Evolutionary conservation across 1,139 yeast species (phyloP).

Genomic region (Zygoascus hellenicus): DNA sequence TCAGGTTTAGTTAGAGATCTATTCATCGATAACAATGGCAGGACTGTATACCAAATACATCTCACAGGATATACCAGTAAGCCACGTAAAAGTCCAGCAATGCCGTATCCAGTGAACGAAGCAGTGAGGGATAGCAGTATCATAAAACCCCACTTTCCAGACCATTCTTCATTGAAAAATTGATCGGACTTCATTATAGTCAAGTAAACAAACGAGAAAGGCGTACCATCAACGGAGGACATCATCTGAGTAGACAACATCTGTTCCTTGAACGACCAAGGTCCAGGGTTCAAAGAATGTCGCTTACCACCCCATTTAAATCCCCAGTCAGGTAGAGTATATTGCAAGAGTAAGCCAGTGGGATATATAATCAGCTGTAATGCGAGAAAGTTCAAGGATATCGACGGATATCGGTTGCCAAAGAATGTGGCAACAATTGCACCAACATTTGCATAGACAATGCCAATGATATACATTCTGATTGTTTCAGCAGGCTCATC

Average conservation of each 20-base stretch:
- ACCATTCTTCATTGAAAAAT: constrained; percentile 25
- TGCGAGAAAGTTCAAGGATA: constrained; percentile 43
- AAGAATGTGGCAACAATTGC: constrained; percentile 47
- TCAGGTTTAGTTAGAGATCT: constrained; percentile 36
- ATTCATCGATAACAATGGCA: constrained; percentile 22
- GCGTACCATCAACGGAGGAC: constrained; percentile 38
- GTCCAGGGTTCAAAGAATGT: constrained; percentile 48
- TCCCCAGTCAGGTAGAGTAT: constrained; percentile 44
- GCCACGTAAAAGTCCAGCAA: constrained; percentile 41
- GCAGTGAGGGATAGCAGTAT: constrained; percentile 48
- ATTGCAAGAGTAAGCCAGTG: constrained; percentile 45
- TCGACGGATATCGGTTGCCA: constrained; percentile 47
- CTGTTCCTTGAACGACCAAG: constrained; percentile 65
- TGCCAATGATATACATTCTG: constrained; percentile 42
- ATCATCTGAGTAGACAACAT: constrained; percentile 49
- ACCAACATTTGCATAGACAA: constrained; percentile 33
- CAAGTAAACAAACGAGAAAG: constrained; percentile 36
- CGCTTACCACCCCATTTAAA: constrained; percentile 37
- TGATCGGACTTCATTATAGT: constrained; percentile 27
- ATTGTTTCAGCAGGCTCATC: constrained; percentile 39
- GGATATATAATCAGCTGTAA: constrained; percentile 40
- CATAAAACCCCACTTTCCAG: constrained; percentile 37
- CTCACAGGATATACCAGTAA: constrained; percentile 35
- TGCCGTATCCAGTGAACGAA: constrained; percentile 48
- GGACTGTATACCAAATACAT: constrained; percentile 40